Conservation (phyloP, 306 rosid species). For the Senna tora region DNA sequence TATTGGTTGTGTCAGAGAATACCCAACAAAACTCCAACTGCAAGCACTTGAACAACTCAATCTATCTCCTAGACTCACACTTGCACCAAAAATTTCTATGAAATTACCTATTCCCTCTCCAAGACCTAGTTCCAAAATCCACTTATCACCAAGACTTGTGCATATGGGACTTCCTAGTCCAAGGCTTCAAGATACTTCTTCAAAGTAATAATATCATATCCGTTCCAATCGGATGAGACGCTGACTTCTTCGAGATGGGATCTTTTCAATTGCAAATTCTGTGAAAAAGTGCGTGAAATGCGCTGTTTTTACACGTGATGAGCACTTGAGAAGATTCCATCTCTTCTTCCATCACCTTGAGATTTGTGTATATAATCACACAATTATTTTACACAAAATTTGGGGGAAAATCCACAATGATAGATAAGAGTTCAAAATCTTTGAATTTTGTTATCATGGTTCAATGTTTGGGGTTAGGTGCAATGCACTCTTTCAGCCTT, state of each 20-base stretch:
- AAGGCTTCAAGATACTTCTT: conserved; percentile 20
- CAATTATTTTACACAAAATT: no score
- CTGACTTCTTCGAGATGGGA: no score
- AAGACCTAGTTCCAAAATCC: conserved; percentile 64
- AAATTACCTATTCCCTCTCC: conserved; percentile 66
- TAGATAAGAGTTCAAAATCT: no score
- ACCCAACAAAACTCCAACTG: conserved; percentile 56
- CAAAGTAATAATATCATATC: neutral
- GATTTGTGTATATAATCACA: no score
- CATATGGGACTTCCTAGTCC: conserved; percentile 62
- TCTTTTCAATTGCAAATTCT: no score
- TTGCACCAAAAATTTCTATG: conserved; percentile 27
- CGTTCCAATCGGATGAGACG: neutral
- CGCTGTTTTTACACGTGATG: no score
- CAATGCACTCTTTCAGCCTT: conserved; percentile 3
- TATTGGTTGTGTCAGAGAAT: conserved; percentile 67
- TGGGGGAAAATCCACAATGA: no score
- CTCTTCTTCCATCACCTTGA: no score
- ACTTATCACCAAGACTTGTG: conserved; percentile 60
- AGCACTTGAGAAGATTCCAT: no score
- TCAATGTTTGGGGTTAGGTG: neutral
- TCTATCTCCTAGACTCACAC: conserved; percentile 47
- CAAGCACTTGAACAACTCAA: conserved; percentile 69
- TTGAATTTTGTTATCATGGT: neutral
- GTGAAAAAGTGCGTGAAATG: no score